These are phyloP conservation scores for Nannizzia gypsea DNA, from an alignment of 2,329 filamentous ascomycete genomes.

Conservation along the genomic window DNA sequence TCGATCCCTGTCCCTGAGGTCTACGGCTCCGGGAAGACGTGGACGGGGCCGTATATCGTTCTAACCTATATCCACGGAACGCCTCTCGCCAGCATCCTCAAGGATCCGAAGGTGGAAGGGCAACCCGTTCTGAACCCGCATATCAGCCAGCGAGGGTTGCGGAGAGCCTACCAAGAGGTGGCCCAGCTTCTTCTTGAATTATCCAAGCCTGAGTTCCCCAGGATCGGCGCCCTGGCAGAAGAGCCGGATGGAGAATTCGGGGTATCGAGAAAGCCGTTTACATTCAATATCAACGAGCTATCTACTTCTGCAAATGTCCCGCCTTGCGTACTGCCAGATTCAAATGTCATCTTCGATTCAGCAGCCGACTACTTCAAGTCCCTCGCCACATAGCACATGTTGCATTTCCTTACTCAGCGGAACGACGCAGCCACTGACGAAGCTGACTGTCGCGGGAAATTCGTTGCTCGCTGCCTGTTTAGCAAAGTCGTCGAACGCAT, in stretches of 20 bases:
- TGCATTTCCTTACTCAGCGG: slow-evolving; percentile 30
- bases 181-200: slow-evolving; percentile 14
- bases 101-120: slow-evolving; percentile 11
- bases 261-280: slow-evolving; percentile 10
- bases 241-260: slow-evolving; percentile 6
- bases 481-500: slow-evolving; percentile 23
- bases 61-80: slow-evolving; percentile 18
- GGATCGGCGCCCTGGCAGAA: slow-evolving; percentile 13
- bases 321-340: slow-evolving; percentile 2
- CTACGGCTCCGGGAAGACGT: slow-evolving; percentile 16
- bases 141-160: slow-evolving; percentile 11
- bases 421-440: slow-evolving; percentile 29
- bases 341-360: slow-evolving; percentile 6
- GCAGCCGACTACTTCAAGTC: slow-evolving; percentile 10
- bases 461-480: slow-evolving; percentile 34
- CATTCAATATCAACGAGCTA: slow-evolving; percentile 12
- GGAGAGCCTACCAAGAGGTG: slow-evolving; percentile 14
- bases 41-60: slow-evolving; percentile 22
- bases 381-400: slow-evolving; percentile 11
- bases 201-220: slow-evolving; percentile 13
- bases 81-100: slow-evolving; percentile 17
- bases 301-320: slow-evolving; percentile 8
- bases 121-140: slow-evolving; percentile 12
- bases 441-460: slow-evolving; percentile 35
- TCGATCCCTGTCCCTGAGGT: slow-evolving; percentile 19